Percentiles rank a stretch among this genome's conserved stretches.
Conservation (phyloP, 192 early-diverging fungal species). For the Linnemannia schmuckeri region DNA sequence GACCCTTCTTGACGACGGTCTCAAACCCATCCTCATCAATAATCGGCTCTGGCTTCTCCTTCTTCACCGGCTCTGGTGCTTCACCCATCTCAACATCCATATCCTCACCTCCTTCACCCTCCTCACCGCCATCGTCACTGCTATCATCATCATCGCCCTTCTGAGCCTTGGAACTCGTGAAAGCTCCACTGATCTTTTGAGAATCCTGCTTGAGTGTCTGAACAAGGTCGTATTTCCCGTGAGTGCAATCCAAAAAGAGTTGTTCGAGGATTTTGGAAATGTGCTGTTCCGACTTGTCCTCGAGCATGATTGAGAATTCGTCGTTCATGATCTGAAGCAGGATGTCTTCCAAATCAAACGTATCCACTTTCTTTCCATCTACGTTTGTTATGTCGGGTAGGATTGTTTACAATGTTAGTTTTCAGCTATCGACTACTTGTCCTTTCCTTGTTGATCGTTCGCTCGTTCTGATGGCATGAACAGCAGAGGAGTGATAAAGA, state of each 20-base stretch:
- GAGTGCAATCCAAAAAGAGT: constrained; percentile 60
- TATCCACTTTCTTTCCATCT: constrained; percentile 68
- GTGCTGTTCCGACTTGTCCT: constrained; percentile 70
- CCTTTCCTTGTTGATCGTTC: neutral
- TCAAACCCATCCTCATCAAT: constrained; percentile 64
- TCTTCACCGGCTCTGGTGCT: constrained; percentile 12
- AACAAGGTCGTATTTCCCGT: constrained; percentile 56
- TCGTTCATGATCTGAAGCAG: constrained; percentile 68
- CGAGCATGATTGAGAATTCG: constrained; percentile 66
- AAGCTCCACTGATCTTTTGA: constrained; percentile 47
- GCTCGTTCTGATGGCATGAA: neutral
- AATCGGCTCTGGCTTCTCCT: constrained; percentile 54
- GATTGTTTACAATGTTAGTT: neutral
- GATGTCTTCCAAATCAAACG: constrained; percentile 68
- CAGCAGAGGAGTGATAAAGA: neutral
- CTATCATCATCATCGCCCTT: constrained; percentile 21
- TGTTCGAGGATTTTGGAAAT: constrained; percentile 62
- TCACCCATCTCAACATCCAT: constrained; percentile 60
- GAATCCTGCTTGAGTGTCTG: constrained; percentile 45
- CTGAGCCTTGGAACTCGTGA: constrained; percentile 26
- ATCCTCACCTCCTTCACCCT: constrained; percentile 35
- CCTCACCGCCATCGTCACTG: constrained; percentile 41
- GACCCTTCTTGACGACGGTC: constrained; percentile 55
- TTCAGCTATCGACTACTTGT: neutral
- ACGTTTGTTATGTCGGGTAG: neutral